Evolutionary conservation across 495 filamentous ascomycete species (phyloP).

Genomic region (Ramalina peruviana): DNA sequence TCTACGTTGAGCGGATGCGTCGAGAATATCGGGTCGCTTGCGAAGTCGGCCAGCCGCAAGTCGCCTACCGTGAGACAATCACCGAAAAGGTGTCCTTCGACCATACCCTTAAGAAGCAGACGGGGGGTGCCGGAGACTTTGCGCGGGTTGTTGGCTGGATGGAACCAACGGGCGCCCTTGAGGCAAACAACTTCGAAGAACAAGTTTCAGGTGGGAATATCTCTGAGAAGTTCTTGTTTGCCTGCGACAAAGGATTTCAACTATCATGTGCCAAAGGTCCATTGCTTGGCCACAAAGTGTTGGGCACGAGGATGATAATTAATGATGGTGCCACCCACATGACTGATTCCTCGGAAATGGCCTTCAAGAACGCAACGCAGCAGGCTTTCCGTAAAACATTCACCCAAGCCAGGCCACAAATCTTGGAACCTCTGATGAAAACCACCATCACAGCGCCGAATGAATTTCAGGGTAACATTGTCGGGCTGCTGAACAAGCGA

Average conservation of each 20-base stretch:
- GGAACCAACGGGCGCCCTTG: slow-evolving; percentile 63
- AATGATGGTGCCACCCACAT: slow-evolving; percentile 97
- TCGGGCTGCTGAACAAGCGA: slow-evolving; percentile 91
- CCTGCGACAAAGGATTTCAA: slow-evolving; percentile 94
- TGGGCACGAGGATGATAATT: slow-evolving; percentile 80
- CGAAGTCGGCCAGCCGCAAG: slow-evolving; percentile 88
- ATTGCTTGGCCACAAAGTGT: slow-evolving; percentile 82
- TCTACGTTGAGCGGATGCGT: slow-evolving; percentile 96
- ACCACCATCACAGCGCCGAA: slow-evolving; percentile 87
- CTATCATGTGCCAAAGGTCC: slow-evolving; percentile 76
- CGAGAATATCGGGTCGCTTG: slow-evolving; percentile 96
- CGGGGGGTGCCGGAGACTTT: slow-evolving; percentile 90
- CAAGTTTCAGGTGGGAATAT: slow-evolving; percentile 82
- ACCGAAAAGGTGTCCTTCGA: slow-evolving; percentile 66
- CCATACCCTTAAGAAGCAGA: slow-evolving; percentile 90
- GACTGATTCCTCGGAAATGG: slow-evolving; percentile 94
- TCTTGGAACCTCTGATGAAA: slow-evolving; percentile 97
- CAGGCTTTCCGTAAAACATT: slow-evolving; percentile 97
- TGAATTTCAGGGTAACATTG: slow-evolving; percentile 96
- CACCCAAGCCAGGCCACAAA: slow-evolving; percentile 54
- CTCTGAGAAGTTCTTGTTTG: slow-evolving; percentile 88
- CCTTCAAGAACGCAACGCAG: slow-evolving; percentile 94
- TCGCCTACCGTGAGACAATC: slow-evolving; percentile 95
- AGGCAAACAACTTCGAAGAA: slow-evolving; percentile 72
- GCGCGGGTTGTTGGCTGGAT: slow-evolving; percentile 87